Evolutionary conservation across 805 yeast genomes (phyloP).

Genomic region (Diddensiella santjacobensis): DNA sequence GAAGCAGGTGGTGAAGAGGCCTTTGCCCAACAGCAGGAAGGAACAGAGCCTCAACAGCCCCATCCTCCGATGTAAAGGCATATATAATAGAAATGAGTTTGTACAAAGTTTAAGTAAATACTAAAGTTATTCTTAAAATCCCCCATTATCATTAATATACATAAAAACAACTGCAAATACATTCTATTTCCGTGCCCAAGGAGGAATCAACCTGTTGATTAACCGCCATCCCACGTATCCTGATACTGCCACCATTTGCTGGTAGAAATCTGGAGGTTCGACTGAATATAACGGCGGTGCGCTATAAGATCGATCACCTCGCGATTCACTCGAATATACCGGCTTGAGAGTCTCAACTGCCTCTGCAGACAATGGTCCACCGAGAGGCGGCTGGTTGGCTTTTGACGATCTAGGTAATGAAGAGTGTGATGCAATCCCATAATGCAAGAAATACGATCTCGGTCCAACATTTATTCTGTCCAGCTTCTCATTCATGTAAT

Average conservation of each 20-base stretch:
- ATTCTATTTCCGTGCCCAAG: conserved; percentile 17
- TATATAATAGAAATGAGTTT: conserved; percentile 1
- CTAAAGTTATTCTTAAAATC: not conserved
- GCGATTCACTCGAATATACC: not conserved
- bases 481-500: conserved; percentile 15
- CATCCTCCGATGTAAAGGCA: conserved; percentile 28
- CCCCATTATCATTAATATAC: not conserved
- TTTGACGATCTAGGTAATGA: not conserved
- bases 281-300: not conserved
- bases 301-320: not conserved
- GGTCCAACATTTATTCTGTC: not conserved
- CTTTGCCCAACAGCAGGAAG: conserved; percentile 47
- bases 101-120: conserved; percentile 1
- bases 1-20: conserved; percentile 94
- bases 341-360: conserved; percentile 1
- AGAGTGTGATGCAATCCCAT: not conserved
- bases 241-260: conserved; percentile 21
- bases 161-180: not conserved
- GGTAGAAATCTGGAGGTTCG: conserved; percentile 19
- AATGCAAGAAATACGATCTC: not conserved
- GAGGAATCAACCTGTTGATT: conserved; percentile 13
- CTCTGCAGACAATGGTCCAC: not conserved
- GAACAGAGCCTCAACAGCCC: conserved; percentile 23
- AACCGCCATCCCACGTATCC: conserved; percentile 25
- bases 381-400: too few relatives aligned